Percentiles rank a stretch among this genome's conserved stretches.
Evolutionary conservation across 1,284 basidiomycete species (phyloP).

Genomic region (Melampsora americana): DNA sequence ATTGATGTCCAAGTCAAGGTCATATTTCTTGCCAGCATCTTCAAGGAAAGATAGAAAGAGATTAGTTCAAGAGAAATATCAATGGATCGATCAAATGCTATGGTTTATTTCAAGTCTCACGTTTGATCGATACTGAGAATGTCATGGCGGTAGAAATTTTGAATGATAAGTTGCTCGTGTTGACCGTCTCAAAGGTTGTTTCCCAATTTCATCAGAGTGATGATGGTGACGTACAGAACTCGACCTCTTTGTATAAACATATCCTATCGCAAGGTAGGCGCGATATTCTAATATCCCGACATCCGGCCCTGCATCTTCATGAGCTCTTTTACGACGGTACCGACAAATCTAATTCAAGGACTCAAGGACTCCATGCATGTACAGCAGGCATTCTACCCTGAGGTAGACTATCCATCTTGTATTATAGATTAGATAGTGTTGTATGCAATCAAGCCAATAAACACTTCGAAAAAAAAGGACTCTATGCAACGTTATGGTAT

Average conservation of each 20-base stretch:
- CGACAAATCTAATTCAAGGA: no score
- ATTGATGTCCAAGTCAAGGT: constrained; percentile 63
- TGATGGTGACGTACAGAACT: not conserved
- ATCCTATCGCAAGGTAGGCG: not conserved
- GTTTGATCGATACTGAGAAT: constrained; percentile 32
- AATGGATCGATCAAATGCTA: not conserved
- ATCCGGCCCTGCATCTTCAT: no score
- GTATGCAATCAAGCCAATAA: no score
- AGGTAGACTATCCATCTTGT: no score
- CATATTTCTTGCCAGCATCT: constrained; percentile 65
- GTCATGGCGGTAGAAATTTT: not conserved
- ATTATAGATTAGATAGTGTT: no score
- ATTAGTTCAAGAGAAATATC: not conserved
- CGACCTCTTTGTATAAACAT: not conserved
- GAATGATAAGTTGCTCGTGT: no score
- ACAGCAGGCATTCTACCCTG: no score
- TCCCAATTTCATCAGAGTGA: not conserved
- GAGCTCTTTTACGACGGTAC: no score
- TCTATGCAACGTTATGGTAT: no score
- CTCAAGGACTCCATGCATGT: no score
- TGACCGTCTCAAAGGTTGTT: not conserved
- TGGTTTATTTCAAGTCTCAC: not conserved
- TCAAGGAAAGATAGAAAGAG: not conserved
- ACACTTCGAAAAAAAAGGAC: no score
- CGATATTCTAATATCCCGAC: no score